Evolutionary conservation across 106 monocot genomes (phyloP).

Genomic region (Allium fistulosum): DNA sequence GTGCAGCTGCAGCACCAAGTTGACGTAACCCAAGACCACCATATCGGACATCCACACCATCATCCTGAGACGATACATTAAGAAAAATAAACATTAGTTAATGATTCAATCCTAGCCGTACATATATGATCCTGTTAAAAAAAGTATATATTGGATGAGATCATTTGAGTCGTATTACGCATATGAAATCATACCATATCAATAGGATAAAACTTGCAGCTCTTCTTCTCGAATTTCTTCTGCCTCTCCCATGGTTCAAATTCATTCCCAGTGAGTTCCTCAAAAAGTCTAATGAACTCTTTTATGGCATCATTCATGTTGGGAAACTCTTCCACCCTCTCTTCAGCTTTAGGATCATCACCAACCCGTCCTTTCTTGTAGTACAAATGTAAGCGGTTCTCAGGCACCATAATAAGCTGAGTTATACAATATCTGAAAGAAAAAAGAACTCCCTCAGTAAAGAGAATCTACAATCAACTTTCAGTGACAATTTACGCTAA

Average conservation of each 20-base stretch:
- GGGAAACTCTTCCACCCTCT: slow-evolving; percentile 48
- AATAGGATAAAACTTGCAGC: slow-evolving; percentile 56
- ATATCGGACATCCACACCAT: slow-evolving; percentile 52
- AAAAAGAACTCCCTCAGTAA: neutral
- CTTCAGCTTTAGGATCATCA: slow-evolving; percentile 52
- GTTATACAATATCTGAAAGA: slow-evolving; percentile 44
- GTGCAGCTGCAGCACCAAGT: slow-evolving; percentile 40
- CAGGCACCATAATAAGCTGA: slow-evolving; percentile 56
- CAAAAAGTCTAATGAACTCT: slow-evolving; percentile 47
- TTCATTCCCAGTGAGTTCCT: slow-evolving; percentile 50
- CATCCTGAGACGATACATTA: slow-evolving; percentile 29
- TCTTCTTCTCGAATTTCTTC: slow-evolving; percentile 63
- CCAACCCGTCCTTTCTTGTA: slow-evolving; percentile 68
- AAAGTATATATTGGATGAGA: neutral
- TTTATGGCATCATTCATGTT: slow-evolving; percentile 31
- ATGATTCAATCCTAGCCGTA: neutral
- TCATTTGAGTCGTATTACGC: neutral
- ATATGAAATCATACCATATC: slow-evolving; percentile 41
- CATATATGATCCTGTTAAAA: neutral
- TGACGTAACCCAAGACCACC: slow-evolving; percentile 47
- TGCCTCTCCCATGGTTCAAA: slow-evolving; percentile 74
- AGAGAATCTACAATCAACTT: neutral
- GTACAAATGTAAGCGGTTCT: slow-evolving; percentile 40
- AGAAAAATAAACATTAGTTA: neutral
- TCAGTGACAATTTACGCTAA: neutral